A percentile compares a stretch with the other conserved stretches of the same genome.
phyloP scores from a whole-genome alignment of 371 early-diverging fungal genomes.

The Rhizomucor pusillus region DNA sequence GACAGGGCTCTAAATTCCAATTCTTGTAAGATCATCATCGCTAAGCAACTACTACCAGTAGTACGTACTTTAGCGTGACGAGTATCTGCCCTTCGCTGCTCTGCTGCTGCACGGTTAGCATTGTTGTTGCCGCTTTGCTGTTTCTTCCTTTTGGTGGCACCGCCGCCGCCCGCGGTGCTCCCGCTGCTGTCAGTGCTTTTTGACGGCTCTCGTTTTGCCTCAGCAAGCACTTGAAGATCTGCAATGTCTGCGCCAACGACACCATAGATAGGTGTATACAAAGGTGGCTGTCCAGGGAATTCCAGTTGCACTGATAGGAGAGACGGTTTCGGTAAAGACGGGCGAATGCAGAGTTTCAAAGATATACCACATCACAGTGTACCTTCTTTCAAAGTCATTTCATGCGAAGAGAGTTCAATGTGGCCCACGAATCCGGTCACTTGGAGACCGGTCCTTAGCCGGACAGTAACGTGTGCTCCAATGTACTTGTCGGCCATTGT shows the following conservation, averaged over 20 bases:
- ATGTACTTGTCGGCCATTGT: slow-evolving; percentile 61
- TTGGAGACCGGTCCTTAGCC: slow-evolving; percentile 44
- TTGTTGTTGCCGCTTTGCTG: background rate
- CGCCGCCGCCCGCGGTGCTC: background rate
- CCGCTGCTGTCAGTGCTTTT: slow-evolving; percentile 1
- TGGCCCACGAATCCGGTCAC: slow-evolving; percentile 52
- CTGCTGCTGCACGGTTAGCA: background rate
- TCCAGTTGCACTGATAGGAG: slow-evolving; percentile 21
- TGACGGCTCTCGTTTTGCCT: slow-evolving; percentile 4
- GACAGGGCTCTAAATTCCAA: background rate
- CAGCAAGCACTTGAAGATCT: slow-evolving; percentile 46
- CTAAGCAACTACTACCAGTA: too few relatives aligned
- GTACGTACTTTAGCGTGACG: too few relatives aligned
- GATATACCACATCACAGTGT: slow-evolving; percentile 6
- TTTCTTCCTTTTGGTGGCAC: background rate
- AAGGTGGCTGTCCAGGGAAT: slow-evolving; percentile 36
- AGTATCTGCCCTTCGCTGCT: too few relatives aligned
- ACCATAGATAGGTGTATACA: slow-evolving; percentile 36
- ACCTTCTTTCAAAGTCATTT: slow-evolving; percentile 58
- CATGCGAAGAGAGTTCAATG: slow-evolving; percentile 49
- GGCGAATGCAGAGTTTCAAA: background rate
- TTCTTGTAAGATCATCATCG: background rate
- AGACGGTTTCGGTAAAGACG: slow-evolving; percentile 3
- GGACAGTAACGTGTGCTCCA: slow-evolving; percentile 49
- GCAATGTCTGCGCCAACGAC: slow-evolving; percentile 47